Evolutionary conservation across 306 rosid species (phyloP).

Genomic region (Fragaria nilgerrensis): DNA sequence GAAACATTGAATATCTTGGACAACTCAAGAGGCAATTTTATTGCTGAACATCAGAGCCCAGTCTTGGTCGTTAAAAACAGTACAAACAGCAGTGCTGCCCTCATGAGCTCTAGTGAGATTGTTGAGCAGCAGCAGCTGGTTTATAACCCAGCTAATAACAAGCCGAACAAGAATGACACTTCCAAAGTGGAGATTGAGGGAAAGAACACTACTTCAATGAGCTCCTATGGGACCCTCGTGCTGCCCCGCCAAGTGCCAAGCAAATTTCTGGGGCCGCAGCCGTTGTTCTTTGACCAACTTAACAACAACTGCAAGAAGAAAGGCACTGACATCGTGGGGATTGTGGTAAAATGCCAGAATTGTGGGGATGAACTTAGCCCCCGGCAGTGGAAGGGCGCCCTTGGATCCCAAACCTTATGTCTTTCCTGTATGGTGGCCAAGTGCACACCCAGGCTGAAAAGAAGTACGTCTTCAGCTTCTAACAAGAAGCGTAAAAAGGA

Average conservation of each 20-base stretch:
- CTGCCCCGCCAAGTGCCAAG: not conserved
- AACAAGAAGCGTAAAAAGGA: not conserved
- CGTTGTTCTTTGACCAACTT: not conserved
- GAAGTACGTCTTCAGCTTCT: not conserved
- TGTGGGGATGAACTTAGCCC: not conserved
- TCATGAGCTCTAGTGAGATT: not conserved
- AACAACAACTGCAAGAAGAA: not conserved
- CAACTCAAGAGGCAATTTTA: constrained; percentile 22
- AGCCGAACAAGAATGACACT: not conserved
- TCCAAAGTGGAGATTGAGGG: not conserved
- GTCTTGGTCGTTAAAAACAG: constrained; percentile 46
- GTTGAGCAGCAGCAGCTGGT: not conserved
- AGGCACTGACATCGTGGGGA: not conserved
- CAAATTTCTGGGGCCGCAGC: not conserved
- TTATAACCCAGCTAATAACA: not conserved
- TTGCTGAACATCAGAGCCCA: constrained; percentile 38
- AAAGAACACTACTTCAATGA: not conserved
- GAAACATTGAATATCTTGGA: constrained; percentile 45
- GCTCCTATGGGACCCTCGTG: not conserved
- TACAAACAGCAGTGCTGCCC: constrained; percentile 15
- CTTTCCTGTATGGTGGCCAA: not conserved
- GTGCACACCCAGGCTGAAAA: not conserved
- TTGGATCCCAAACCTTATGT: not conserved
- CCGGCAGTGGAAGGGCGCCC: not conserved
- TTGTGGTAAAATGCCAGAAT: not conserved